phyloP scores from a whole-genome alignment of 1,284 basidiomycete species.

The Coniferiporia weirii region DNA sequence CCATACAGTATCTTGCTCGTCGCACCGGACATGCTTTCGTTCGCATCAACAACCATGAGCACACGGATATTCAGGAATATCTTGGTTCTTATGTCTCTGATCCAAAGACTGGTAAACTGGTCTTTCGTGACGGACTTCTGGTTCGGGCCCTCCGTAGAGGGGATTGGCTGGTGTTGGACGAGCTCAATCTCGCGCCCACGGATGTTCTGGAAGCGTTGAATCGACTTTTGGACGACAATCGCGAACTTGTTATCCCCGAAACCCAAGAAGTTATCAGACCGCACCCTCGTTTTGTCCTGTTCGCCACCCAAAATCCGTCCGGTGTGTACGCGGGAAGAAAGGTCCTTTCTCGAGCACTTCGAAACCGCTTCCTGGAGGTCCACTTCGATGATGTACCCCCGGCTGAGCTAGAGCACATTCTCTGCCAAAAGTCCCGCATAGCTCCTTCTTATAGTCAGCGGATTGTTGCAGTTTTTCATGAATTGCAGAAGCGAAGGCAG shows the following conservation, averaged over 20 bases:
- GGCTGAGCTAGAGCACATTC: slow-evolving; percentile 87
- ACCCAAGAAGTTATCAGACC: slow-evolving; percentile 94
- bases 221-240: slow-evolving; percentile 94
- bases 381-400: slow-evolving; percentile 98
- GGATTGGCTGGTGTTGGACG: slow-evolving; percentile 98
- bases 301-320: slow-evolving; percentile 97
- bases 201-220: slow-evolving; percentile 98
- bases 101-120: slow-evolving; percentile 84
- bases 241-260: slow-evolving; percentile 94
- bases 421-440: slow-evolving; percentile 85
- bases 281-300: slow-evolving; percentile 96
- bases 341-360: slow-evolving; percentile 91
- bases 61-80: slow-evolving; percentile 99
- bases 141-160: slow-evolving; percentile 90
- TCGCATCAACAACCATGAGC: slow-evolving; percentile 99
- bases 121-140: slow-evolving; percentile 92
- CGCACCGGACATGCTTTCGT: slow-evolving; percentile 95
- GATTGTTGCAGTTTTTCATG: slow-evolving; percentile 91
- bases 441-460: slow-evolving; percentile 89
- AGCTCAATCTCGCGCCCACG: slow-evolving; percentile 95
- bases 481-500: slow-evolving; percentile 90
- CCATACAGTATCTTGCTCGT: slow-evolving; percentile 92
- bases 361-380: slow-evolving; percentile 98
- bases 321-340: slow-evolving; percentile 98
- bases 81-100: slow-evolving; percentile 96